Conservation (phyloP, 73 alveolate genomes). For the Symbiodinium pilosum region DNA sequence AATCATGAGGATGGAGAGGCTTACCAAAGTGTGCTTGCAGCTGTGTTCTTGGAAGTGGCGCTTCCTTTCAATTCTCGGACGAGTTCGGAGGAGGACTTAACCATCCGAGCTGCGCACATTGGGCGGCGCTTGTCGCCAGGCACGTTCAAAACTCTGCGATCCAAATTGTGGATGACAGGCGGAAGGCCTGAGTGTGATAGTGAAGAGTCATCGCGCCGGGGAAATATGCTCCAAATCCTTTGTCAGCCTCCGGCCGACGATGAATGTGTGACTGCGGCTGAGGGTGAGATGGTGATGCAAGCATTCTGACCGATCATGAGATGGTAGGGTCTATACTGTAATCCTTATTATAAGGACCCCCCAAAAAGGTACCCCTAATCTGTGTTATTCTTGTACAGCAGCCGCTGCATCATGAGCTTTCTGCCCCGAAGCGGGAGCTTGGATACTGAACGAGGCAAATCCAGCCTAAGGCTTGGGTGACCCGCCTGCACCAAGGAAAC, state of each 20-base stretch:
- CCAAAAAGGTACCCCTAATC: not conserved
- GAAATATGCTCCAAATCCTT: not conserved
- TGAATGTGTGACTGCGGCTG: not conserved
- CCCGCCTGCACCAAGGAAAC: not conserved
- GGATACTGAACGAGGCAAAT: too few relatives aligned
- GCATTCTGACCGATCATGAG: too few relatives aligned
- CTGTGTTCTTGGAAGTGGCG: slow-evolving; percentile 24
- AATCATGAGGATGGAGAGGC: slow-evolving; percentile 23
- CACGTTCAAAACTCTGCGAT: not conserved
- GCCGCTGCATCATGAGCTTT: too few relatives aligned
- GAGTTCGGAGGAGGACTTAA: not conserved
- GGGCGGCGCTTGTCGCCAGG: slow-evolving; percentile 26
- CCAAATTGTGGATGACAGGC: not conserved
- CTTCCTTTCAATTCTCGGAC: not conserved
- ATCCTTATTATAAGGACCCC: too few relatives aligned
- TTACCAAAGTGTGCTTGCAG: not conserved
- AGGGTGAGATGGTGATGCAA: not conserved
- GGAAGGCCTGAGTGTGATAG: too few relatives aligned
- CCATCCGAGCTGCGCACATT: slow-evolving; percentile 15
- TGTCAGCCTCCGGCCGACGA: not conserved
- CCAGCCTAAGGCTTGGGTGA: not conserved
- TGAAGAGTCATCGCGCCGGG: not conserved
- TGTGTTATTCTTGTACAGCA: not conserved
- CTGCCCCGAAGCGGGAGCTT: not conserved
- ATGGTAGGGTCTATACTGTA: too few relatives aligned